These are phyloP conservation scores for Arctium minus DNA, from an alignment of 129 eudicot species.

Conservation along the genomic window DNA sequence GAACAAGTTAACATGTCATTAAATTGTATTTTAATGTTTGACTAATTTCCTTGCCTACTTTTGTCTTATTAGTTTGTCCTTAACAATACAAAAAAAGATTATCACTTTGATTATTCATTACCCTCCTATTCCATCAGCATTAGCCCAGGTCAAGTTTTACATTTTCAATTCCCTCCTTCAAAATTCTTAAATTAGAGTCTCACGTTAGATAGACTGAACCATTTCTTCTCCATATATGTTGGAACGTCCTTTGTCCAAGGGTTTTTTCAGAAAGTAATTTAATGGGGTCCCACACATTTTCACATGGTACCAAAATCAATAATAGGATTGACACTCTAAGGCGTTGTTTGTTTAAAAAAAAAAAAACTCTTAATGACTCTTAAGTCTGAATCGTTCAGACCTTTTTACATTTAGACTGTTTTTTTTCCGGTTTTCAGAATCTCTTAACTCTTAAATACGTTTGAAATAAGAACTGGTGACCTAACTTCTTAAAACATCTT, in stretches of 20 bases:
- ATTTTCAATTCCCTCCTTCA: not conserved
- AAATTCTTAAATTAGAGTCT: not conserved
- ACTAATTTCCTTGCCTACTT: slow-evolving; percentile 26
- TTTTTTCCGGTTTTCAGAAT: too few relatives aligned
- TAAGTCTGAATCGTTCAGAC: too few relatives aligned
- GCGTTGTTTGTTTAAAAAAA: too few relatives aligned
- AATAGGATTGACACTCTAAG: not conserved
- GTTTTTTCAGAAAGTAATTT: not conserved
- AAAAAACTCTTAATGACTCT: too few relatives aligned
- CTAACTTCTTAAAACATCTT: too few relatives aligned
- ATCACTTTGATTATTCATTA: not conserved
- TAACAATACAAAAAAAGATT: not conserved
- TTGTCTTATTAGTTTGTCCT: slow-evolving; percentile 39
- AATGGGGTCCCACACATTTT: not conserved
- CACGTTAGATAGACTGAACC: not conserved
- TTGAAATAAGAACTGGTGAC: too few relatives aligned
- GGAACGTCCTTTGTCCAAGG: not conserved
- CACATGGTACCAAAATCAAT: not conserved
- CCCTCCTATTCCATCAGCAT: not conserved
- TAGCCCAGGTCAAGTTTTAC: slow-evolving; percentile 3
- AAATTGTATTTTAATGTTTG: slow-evolving; percentile 24
- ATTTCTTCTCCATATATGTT: not conserved
- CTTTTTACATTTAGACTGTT: too few relatives aligned
- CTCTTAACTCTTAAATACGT: too few relatives aligned
- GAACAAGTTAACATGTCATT: slow-evolving; percentile 3